Evolutionary conservation across 768 basidiomycete genomes (phyloP), one percentile per base, ranked within the genome.

Genomic region (Phanerodontia chrysosporium): DNA sequence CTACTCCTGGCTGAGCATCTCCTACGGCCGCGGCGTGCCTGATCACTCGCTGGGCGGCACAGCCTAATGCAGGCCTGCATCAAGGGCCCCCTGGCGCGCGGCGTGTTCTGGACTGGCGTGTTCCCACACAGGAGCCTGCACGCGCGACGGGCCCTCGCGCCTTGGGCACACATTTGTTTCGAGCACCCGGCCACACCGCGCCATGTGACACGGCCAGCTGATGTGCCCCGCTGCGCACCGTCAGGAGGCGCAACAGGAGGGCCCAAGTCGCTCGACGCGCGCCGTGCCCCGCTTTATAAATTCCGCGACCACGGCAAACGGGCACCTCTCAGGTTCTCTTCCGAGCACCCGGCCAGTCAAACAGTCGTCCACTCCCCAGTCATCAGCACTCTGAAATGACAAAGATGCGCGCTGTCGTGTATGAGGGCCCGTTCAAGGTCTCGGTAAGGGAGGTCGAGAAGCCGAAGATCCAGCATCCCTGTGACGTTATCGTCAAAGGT

Each of bases 381-480:
- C 13, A 22, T 22, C 13, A 21, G 13, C 54, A 18, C 35, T 46
- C 22, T 54, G 48, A 58, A 24, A 62, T 64, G 63, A 30, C 7
- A 21, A 53, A 61, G 21, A 80, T 83, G 80, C 77, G 78, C 56
- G 81, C 80, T 29, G 80, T 83, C n/a, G 81, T 83, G 4, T 83
- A 82, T 65, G 76, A 81, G 24, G 71, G 73, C 46, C 76, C 81
- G 4, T 83, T 79, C 71, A 70, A 67, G 56, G 80, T 83, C 35
- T 73, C 76, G 22, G 67, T 83, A 46, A 70, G 70, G n/a, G 67
- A 78, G 32, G 80, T 80, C n/a, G 68, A 70, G 51, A 79, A 75
- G 59, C 81, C 81, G 3, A 73, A 70, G 45, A 77, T 83, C 52
- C 56, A 74, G 27, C 81, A 83, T 65, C 80, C 81, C 0, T 80